These are phyloP conservation scores for Acer saccharum DNA, from an alignment of 345 rosid species.

Conservation along the genomic window DNA sequence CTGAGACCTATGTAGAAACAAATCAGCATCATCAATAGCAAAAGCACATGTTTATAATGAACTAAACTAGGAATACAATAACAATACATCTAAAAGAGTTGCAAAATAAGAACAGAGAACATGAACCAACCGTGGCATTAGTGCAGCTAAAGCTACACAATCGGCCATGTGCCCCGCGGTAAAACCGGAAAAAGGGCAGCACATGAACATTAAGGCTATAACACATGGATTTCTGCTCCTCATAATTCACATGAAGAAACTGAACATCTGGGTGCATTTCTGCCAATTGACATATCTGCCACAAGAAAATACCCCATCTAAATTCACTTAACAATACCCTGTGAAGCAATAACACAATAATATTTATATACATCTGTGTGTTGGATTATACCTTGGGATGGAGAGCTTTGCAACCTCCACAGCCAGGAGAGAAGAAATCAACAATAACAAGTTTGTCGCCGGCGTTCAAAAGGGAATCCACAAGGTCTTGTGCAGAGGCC, in stretches of 20 bases:
- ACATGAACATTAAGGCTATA: conserved; percentile 92
- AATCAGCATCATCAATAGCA: no score
- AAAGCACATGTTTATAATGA: background rate
- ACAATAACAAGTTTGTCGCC: conserved; percentile 86
- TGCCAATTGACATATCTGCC: conserved; percentile 82
- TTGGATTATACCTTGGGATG: conserved; percentile 75
- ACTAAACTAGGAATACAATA: background rate
- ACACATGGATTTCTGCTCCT: conserved; percentile 96
- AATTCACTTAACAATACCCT: background rate
- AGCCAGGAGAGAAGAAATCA: conserved; percentile 96
- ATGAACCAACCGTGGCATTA: conserved; percentile 82
- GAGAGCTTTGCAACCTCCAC: conserved; percentile 96
- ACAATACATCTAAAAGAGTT: background rate
- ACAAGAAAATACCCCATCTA: conserved; percentile 13
- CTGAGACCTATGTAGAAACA: background rate
- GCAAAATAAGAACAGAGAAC: background rate
- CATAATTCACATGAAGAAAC: conserved; percentile 89
- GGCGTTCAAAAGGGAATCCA: conserved; percentile 59
- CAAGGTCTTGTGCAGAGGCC: conserved; percentile 83
- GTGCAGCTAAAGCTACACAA: conserved; percentile 96
- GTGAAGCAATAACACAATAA: background rate
- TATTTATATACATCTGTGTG: background rate
- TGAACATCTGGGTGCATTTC: conserved; percentile 74
- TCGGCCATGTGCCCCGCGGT: conserved; percentile 87
- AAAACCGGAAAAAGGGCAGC: conserved; percentile 86